A percentile compares a stretch with the other conserved stretches of the same genome.
Conservation (phyloP, 305 asterid genomes). For the Fraxinus sp. region DNA sequence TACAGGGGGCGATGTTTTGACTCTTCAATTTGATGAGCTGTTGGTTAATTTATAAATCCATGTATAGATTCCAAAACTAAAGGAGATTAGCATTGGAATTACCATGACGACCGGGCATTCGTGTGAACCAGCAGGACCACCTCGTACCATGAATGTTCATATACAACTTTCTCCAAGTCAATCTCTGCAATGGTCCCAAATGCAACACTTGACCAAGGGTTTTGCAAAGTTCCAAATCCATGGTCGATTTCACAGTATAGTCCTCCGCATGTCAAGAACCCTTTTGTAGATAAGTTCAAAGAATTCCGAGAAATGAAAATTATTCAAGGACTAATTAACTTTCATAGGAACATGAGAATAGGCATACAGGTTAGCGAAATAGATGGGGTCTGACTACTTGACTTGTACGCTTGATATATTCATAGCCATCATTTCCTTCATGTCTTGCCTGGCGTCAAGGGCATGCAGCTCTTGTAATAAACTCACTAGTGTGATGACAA, state of each 20-base stretch:
- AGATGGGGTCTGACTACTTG: not conserved
- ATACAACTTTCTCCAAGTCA: not conserved
- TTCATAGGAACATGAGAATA: not conserved
- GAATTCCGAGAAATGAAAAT: not conserved
- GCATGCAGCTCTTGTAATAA: not conserved
- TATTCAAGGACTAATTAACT: not conserved
- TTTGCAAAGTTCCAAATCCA: not conserved
- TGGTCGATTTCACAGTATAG: not conserved
- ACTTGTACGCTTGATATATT: not conserved
- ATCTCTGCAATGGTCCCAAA: not conserved
- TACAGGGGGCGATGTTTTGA: not conserved
- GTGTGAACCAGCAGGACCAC: not conserved
- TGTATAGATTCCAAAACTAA: not conserved
- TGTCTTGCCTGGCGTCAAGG: not conserved
- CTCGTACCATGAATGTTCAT: not conserved
- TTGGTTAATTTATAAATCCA: not conserved
- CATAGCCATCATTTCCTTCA: not conserved
- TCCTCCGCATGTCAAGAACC: not conserved
- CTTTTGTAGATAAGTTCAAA: not conserved
- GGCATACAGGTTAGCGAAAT: not conserved
- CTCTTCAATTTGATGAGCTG: not conserved
- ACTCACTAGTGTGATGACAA: not conserved
- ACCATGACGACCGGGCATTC: not conserved
- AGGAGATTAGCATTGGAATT: not conserved
- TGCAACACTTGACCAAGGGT: not conserved